Evolutionary conservation across 2,329 filamentous ascomycete genomes (phyloP).

Genomic region (Fragosphaeria purpurea): DNA sequence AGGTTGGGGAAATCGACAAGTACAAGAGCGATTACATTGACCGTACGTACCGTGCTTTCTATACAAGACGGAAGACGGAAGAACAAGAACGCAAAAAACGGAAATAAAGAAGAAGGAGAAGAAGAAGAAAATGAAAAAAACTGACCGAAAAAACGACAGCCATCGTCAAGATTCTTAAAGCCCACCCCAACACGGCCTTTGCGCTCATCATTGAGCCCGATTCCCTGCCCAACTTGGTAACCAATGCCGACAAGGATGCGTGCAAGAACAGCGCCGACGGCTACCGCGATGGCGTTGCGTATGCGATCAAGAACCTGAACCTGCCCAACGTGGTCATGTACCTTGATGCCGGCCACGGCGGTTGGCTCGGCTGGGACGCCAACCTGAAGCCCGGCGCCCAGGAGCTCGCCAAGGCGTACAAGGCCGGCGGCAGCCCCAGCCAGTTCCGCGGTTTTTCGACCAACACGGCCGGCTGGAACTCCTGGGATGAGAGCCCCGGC

Average conservation of each 20-base stretch:
- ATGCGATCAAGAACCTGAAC: slow-evolving; percentile 46
- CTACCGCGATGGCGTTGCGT: slow-evolving; percentile 45
- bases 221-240: slow-evolving; percentile 52
- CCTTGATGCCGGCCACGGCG: slow-evolving; percentile 52
- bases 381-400: slow-evolving; percentile 35
- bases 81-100: not conserved
- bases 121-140: not conserved
- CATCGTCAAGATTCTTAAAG: slow-evolving; percentile 41
- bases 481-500: slow-evolving; percentile 26
- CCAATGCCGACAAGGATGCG: slow-evolving; percentile 43
- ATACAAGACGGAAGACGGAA: not conserved
- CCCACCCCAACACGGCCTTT: slow-evolving; percentile 41
- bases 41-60: slow-evolving; percentile 16
- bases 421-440: slow-evolving; percentile 25
- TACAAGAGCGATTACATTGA: slow-evolving; percentile 34
- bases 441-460: slow-evolving; percentile 29
- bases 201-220: slow-evolving; percentile 45
- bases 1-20: slow-evolving; percentile 37
- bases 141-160: slow-evolving; percentile 15
- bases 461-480: slow-evolving; percentile 32
- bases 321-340: slow-evolving; percentile 54
- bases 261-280: slow-evolving; percentile 43
- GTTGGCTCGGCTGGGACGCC: slow-evolving; percentile 54
- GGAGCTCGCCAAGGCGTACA: slow-evolving; percentile 30
- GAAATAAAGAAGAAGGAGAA: too few relatives aligned